phyloP scores from a whole-genome alignment of 306 rosid species.

The Pueraria montana region DNA sequence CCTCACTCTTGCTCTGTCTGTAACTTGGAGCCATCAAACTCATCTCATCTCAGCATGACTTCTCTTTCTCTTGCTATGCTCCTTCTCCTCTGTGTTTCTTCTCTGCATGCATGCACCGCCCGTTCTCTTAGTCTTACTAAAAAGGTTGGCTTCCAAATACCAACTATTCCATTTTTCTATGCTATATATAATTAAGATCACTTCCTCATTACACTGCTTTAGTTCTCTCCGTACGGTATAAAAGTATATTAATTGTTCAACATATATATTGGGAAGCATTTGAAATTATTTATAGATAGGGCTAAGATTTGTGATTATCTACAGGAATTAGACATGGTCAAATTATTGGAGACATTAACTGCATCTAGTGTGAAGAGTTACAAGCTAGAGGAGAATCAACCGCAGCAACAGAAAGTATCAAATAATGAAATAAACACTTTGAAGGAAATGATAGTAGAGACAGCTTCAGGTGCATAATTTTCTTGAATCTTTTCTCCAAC shows the following conservation, averaged over 20 bases:
- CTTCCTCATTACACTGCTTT: not conserved
- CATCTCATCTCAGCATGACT: slow-evolving; percentile 55
- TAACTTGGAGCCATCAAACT: not conserved
- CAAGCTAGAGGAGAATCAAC: slow-evolving; percentile 27
- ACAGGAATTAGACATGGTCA: slow-evolving; percentile 55
- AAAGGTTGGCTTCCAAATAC: slow-evolving; percentile 49
- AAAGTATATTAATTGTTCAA: not conserved
- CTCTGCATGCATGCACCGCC: slow-evolving; percentile 78
- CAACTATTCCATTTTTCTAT: not conserved
- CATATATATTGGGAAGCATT: slow-evolving; percentile 3
- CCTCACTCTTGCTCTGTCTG: slow-evolving; percentile 18
- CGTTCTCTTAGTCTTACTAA: slow-evolving; percentile 48
- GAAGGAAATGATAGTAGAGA: slow-evolving; percentile 29
- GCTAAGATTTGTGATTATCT: slow-evolving; percentile 17
- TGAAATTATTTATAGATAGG: slow-evolving; percentile 7
- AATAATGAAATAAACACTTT: slow-evolving; percentile 35
- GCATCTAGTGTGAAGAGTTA: slow-evolving; percentile 41
- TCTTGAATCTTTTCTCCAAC: not conserved
- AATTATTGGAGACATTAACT: slow-evolving; percentile 44
- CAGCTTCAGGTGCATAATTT: slow-evolving; percentile 43
- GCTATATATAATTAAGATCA: not conserved
- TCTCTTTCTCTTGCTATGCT: slow-evolving; percentile 49
- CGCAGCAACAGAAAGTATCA: slow-evolving; percentile 30
- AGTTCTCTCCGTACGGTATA: not conserved
- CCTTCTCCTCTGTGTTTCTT: slow-evolving; percentile 53